These are phyloP conservation scores for Sonneratia alba DNA, from an alignment of 345 rosid genomes.

Conservation along the genomic window DNA sequence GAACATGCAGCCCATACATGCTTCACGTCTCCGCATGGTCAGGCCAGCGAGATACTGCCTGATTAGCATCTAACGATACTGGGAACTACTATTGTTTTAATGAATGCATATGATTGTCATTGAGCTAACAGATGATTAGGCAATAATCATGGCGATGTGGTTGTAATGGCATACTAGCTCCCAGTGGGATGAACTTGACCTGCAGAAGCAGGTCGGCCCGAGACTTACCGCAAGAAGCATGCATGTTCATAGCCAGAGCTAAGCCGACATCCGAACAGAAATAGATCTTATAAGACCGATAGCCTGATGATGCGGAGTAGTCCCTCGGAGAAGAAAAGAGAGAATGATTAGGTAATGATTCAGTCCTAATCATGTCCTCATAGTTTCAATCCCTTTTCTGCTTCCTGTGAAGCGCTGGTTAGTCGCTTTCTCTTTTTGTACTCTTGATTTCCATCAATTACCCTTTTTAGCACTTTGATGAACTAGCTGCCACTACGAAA, in stretches of 20 bases:
- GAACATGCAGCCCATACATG: neutral
- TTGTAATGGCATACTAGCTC: too few species aligned
- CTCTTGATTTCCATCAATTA: neutral
- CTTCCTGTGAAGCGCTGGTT: too few species aligned
- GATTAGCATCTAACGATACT: neutral
- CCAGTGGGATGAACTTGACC: too few species aligned
- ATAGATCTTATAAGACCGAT: too few species aligned
- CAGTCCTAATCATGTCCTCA: too few species aligned
- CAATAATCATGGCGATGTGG: neutral
- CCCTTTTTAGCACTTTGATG: neutral
- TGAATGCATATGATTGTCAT: neutral
- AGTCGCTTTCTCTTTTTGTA: neutral
- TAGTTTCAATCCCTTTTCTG: too few species aligned
- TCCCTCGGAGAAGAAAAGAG: neutral
- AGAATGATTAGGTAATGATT: neutral
- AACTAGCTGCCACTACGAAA: neutral
- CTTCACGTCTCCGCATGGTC: neutral
- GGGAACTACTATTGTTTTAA: neutral
- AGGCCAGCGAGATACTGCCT: neutral
- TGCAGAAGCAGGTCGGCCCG: too few species aligned
- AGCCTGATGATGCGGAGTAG: too few species aligned
- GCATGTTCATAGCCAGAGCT: too few species aligned
- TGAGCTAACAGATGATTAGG: neutral
- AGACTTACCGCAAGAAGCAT: too few species aligned
- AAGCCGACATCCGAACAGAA: too few species aligned